Evolutionary conservation across 148 eudicot genomes (phyloP).

Genomic region (Vaccinium darrowii): DNA sequence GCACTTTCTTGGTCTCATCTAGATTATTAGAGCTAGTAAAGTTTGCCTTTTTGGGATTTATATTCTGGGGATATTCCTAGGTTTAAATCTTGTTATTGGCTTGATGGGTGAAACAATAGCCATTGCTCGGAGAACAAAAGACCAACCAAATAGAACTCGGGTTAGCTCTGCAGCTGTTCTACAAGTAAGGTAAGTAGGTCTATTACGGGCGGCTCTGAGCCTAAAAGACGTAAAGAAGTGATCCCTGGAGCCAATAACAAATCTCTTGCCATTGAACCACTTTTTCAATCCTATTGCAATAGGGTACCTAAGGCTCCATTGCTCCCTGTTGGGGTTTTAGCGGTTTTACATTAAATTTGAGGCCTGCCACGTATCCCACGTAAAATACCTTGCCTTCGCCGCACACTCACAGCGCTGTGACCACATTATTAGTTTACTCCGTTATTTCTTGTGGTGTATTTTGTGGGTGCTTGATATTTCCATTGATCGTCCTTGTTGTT

Average conservation of each 20-base stretch:
- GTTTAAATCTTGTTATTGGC: neutral
- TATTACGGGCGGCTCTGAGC: no score
- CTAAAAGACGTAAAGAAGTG: no score
- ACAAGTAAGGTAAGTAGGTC: no score
- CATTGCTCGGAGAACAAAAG: no score
- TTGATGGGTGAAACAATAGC: neutral
- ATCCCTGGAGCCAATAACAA: no score
- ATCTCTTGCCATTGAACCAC: no score
- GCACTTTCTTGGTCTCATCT: neutral
- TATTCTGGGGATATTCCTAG: neutral
- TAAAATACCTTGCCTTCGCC: neutral
- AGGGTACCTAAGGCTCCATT: no score
- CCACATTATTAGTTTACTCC: neutral
- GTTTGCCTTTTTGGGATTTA: neutral
- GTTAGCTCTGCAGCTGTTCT: no score
- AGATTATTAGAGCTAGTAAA: no score
- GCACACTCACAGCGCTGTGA: neutral
- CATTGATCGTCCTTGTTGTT: neutral
- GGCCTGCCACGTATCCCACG: neutral
- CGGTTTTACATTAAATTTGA: neutral
- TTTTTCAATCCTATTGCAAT: no score
- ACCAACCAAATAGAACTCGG: no score
- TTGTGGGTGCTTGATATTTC: neutral
- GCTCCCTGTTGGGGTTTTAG: neutral
- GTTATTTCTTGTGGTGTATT: neutral